Conservation (phyloP, 768 basidiomycete genomes). For the Pleurotus sapidus region DNA sequence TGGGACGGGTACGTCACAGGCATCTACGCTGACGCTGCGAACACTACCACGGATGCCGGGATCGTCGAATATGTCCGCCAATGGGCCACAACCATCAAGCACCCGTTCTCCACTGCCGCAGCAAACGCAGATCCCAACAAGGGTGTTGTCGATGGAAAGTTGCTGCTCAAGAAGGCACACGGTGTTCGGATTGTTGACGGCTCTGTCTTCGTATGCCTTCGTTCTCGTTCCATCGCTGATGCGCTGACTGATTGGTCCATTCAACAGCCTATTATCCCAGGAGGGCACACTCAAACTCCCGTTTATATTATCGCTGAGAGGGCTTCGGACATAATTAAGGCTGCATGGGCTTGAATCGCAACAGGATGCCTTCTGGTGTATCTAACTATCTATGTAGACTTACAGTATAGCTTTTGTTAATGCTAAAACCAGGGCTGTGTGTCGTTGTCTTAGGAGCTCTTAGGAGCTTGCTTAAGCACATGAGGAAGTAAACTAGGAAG, state of each 20-base stretch:
- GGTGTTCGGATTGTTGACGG: constrained; percentile 37
- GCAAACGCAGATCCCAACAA: constrained; percentile 20
- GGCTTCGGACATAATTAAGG: constrained; percentile 26
- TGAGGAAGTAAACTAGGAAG: too few species aligned
- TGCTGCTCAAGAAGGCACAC: constrained; percentile 27
- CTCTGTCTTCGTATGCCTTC: constrained; percentile 29
- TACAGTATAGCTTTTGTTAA: too few species aligned
- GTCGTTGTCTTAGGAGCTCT: too few species aligned
- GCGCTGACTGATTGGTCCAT: neutral
- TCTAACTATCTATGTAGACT: too few species aligned
- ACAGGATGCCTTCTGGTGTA: too few species aligned
- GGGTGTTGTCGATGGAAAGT: constrained; percentile 32
- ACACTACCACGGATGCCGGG: constrained; percentile 22
- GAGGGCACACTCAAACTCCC: constrained; percentile 25
- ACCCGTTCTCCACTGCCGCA: constrained; percentile 24
- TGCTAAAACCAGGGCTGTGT: too few species aligned
- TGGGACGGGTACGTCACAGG: constrained; percentile 26
- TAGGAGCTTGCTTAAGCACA: too few species aligned
- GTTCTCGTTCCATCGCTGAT: neutral
- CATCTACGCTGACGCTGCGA: constrained; percentile 15
- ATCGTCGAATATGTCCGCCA: constrained; percentile 21
- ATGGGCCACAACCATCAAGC: constrained; percentile 15
- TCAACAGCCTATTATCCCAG: constrained; percentile 20
- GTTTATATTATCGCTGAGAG: constrained; percentile 27
- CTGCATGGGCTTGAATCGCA: constrained; percentile 1